Base-by-base conservation (phyloP, 1,139 yeast genomes). In the Yamadazyma atmosphaerica region DNA sequence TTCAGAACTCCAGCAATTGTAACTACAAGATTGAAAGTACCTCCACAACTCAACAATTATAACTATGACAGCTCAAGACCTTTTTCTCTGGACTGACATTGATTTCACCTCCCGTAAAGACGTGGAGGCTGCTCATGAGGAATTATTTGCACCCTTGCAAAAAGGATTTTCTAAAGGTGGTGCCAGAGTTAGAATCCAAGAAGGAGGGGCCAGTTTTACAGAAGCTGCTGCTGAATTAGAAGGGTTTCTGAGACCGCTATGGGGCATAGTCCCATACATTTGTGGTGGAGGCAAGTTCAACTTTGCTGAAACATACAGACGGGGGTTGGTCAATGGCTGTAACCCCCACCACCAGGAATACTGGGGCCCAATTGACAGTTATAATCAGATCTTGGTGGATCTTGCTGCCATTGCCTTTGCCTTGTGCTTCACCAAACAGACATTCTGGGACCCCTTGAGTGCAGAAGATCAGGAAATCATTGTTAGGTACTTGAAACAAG, bases 391-490 rank as follows among this genome's bases (percentile, higher is more conserved):
- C 22, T 50, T 54, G 36, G 64, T 59, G 5, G 64, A 59, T 35
- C 37, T 56, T 35, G 63, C 64, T 4, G 62, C 60, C 1, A 34
- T 58, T 34, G 61, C 60, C 2, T 54, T 45, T 41, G 58, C 59
- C 4, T 37, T 59, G 33, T 46, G 49, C 9, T 40, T 49, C 33
- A 47, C 47, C 12, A 55, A 56, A 1, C 50, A 56, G 32, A 40
- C 45, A 9, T 39, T 59, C 22, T 59, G 57, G 58, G 59, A 56
- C 3, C 64, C 64, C 1, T 39, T 59, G 33, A 12, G 39, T 2
- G 44, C 38, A 2, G 37, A 39, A 10, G 58, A 48, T 3, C 52
- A 56, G 40, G 25, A 35, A 16, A 46, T 46, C 36, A 49, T 57
- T 8, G 39, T 19, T 12, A 33, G 39, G 11, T 59, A 51, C 35